Evolutionary conservation across 163 green algal species (phyloP), one percentile per base, ranked within the genome.

Genomic region (Chlamydomonas reinhardtii): DNA sequence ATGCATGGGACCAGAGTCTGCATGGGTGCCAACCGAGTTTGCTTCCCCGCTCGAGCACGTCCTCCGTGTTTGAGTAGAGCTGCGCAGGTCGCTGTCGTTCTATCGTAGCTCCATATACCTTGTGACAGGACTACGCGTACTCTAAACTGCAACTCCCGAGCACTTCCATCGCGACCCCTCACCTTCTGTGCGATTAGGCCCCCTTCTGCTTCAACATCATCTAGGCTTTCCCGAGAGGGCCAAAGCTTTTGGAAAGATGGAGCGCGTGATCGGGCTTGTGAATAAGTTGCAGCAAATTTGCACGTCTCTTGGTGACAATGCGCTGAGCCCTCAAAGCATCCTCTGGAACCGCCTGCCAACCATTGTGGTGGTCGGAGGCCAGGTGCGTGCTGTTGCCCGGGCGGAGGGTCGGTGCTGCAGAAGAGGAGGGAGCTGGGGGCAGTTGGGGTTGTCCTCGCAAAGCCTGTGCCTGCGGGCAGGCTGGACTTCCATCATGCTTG

Each of bases 341-440:
- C 92, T 99, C 0, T 98, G 96, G 89, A 94, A 96, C 62, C 93
- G 97, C 89, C 92, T 99, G 0, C 94, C 95, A n/a, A 97, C 94
- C 71, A 98, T 99, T 76, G 96, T 99, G 9, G 96, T 98, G 32
- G 94, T 99, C 39, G 97, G 97, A 82, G 97, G 97, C 15, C 96
- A 98, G 93, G 94, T 97, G 69, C 29, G 52, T 27, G 20, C 20
- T 81, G 35, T 39, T n/a, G n/a, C 24, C 48, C 24, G 73, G 31
- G 31, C 24, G 8, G 73, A 75, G 34, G 73, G 48, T 56, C 48
- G 11, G 9, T 56, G 48, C 48, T 56, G 48, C 48, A 56, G 48
- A 27, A n/a, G 14, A 70, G 24, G 39, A 48, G 3, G 66, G 14
- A 74, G 82, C 71, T 82, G 31, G 17, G n/a, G 31, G 74, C 39